Evolutionary conservation across 768 basidiomycete genomes (phyloP), one percentile per base, ranked within the genome.

Genomic region (Naematelia aurantialba): DNA sequence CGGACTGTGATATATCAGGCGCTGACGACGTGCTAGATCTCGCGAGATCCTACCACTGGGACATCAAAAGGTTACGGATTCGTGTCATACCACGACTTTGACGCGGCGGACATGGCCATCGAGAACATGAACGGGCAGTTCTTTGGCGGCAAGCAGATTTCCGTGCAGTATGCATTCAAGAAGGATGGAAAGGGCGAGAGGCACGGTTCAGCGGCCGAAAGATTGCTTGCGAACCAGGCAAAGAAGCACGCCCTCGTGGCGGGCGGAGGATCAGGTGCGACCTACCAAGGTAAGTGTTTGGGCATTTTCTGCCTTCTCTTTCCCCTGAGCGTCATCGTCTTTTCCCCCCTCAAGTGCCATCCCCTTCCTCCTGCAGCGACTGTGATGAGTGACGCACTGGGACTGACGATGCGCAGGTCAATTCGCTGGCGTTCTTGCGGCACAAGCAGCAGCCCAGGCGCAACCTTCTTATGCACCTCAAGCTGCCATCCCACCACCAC

Each of bases 101-200:
- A 98, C 73, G 85, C 93, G 5, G 90, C 96, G 34, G 96, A 99
- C 76, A 89, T 89, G 3, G 94, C 96, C 17, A 83, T 94, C 57
- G 96, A 97, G 76, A 85, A 90, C 10, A 97, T 98, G 94, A 93
- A 97, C 67, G 85, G 86, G 39, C 93, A 98, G 73, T 97, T 91
- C 84, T 82, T 98, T 48, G 93, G 93, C 88, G 97, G 98, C 82
- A 97, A 97, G 79, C 88, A 92, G 55, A 90, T 99, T 73, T 86
- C 88, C 17, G 92, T 96, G 11, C 92, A 97, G 75, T 99, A 96
- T 76, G 94, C 96, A 1, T 97, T 98, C 83, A 98, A 99, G 80
- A 98, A 98, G 80, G 96, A 98, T 72, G 92, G 91, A 45, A 94
- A 97, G 74, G 94, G 94, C 58, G 96, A 99, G 78, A 85, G 96